phyloP scores from a whole-genome alignment of 2,329 filamentous ascomycete species.

The Lecanicillium sp. region DNA sequence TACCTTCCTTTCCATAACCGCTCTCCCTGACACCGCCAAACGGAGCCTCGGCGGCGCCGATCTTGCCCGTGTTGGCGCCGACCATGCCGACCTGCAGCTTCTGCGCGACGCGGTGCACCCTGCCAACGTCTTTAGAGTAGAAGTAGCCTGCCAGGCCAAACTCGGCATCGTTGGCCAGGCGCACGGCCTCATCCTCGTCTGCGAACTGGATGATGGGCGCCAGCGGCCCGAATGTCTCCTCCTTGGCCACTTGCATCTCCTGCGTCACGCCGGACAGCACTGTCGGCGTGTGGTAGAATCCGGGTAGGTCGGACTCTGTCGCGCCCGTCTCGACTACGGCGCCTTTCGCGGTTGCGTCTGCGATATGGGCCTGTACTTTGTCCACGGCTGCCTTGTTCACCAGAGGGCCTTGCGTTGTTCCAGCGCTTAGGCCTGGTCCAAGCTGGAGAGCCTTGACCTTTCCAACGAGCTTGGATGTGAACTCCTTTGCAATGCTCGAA shows the following conservation, averaged over 20 bases:
- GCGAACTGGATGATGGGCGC: slow-evolving; percentile 84
- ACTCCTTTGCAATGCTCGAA: slow-evolving; percentile 67
- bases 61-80: slow-evolving; percentile 68
- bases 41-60: slow-evolving; percentile 48
- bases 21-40: slow-evolving; percentile 84
- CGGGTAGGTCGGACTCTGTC: slow-evolving; percentile 63
- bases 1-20: slow-evolving; percentile 73
- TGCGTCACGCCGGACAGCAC: slow-evolving; percentile 79
- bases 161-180: slow-evolving; percentile 70
- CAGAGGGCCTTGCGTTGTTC: slow-evolving; percentile 70
- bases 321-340: slow-evolving; percentile 68
- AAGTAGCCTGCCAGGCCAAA: slow-evolving; percentile 94
- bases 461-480: slow-evolving; percentile 59
- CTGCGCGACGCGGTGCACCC: slow-evolving; percentile 56
- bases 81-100: slow-evolving; percentile 80
- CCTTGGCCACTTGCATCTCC: slow-evolving; percentile 74
- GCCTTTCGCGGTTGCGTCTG: slow-evolving; percentile 71
- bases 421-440: slow-evolving; percentile 62
- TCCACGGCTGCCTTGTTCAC: slow-evolving; percentile 75
- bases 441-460: slow-evolving; percentile 70
- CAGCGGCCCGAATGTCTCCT: slow-evolving; percentile 95
- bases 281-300: slow-evolving; percentile 85
- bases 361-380: slow-evolving; percentile 75
- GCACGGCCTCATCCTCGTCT: slow-evolving; percentile 79
- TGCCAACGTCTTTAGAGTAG: slow-evolving; percentile 60